phyloP scores from a whole-genome alignment of 1,139 yeast genomes.

The Starmera stellimalicola region DNA sequence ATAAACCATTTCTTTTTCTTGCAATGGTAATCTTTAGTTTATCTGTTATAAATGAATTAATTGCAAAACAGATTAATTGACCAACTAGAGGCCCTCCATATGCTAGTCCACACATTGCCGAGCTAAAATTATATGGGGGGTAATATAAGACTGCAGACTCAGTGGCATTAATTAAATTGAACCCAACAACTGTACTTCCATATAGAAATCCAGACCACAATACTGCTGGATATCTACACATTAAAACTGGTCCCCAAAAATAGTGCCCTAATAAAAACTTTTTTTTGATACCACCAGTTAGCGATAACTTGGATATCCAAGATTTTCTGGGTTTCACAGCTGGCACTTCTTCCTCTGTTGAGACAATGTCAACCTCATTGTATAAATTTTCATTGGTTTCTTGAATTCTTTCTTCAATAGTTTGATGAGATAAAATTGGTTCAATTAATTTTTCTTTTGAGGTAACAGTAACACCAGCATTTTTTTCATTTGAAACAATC shows the following conservation, averaged over 20 bases:
- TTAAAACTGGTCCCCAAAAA: conserved; percentile 31
- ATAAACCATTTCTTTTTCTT: conserved; percentile 26
- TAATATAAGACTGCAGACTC: conserved; percentile 31
- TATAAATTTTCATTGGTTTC: conserved; percentile 14
- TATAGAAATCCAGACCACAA: conserved; percentile 54
- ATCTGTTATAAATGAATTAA: conserved; percentile 30
- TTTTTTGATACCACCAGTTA: conserved; percentile 24
- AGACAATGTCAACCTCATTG: conserved; percentile 5
- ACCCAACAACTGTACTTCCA: conserved; percentile 54
- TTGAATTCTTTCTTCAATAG: conserved; percentile 14
- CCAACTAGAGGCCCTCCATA: conserved; percentile 32
- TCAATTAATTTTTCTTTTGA: conserved; percentile 10
- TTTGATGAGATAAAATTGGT: conserved; percentile 13
- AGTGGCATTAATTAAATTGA: conserved; percentile 40
- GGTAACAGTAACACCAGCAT: not conserved
- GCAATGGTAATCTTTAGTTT: conserved; percentile 29
- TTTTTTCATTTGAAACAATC: conserved; percentile 4
- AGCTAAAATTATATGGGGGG: conserved; percentile 32
- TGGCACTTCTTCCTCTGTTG: conserved; percentile 3
- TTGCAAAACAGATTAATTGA: conserved; percentile 23
- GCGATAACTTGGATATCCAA: conserved; percentile 25
- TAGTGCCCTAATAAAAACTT: conserved; percentile 25
- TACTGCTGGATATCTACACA: conserved; percentile 43
- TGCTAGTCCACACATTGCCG: conserved; percentile 33
- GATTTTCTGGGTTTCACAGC: conserved; percentile 20